Base-by-base conservation (phyloP, 2,329 filamentous ascomycete genomes). In the Zasmidium citrigriseum region DNA sequence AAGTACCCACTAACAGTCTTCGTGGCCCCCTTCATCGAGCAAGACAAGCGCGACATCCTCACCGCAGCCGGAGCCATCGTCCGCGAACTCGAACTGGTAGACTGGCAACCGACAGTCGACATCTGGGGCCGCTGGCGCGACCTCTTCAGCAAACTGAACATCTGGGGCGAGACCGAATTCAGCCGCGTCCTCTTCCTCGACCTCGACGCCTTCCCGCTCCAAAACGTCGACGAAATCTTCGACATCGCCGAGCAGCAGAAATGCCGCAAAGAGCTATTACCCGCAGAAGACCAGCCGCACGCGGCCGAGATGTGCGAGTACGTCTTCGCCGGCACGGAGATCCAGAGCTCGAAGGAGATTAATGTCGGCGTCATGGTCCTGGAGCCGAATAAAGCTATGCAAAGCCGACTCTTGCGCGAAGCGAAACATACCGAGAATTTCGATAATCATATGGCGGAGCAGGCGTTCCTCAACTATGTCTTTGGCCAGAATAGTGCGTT, bases 151-250 rank as follows among this genome's bases (percentile, higher is more conserved):
- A 98, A 98, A 79, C 91, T 98, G 75, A 88, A 90, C 66, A 82
- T 98, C 22, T 98, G 93, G 93, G 89, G 88, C 64, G 89, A 92
- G 75, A 88, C 86, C 1, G 91, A 96, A 71, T 98, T 93, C 75
- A 86, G 87, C 63, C 93, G 88, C 76, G 90, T 98, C 57, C 89
- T 97, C 57, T 98, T 97, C 75, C 82, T 98, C 63, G 93, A 98
- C 72, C 90, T 92, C 60, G 93, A 98, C 70, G 85, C 64, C 16
- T 66, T 66, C 49, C 64, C 64, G 2, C 47, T 66, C 3, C 61
- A 60, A 25, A 63, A 64, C 51, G 60, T 66, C 38, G 64, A 66
- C 54, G 57, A 49, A 3, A 61, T 66, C 44, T 66, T 66, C 57
- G 60, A 66, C 50, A 47, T 58, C 14, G 55, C 61, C 27, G 29